Conservation (phyloP, 768 basidiomycete genomes). For the Termitomyces sp. region DNA sequence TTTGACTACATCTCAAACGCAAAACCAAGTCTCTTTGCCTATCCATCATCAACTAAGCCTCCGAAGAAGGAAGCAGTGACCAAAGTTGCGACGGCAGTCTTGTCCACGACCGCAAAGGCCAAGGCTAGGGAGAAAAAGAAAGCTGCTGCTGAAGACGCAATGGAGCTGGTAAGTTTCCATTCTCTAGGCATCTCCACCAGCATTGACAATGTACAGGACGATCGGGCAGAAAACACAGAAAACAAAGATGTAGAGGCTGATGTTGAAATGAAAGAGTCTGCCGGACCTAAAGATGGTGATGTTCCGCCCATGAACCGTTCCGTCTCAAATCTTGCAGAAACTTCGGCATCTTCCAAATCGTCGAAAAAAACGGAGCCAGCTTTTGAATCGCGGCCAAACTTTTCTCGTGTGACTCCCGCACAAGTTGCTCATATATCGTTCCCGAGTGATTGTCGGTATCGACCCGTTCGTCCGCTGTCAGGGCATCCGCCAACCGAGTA, state of each 20-base stretch:
- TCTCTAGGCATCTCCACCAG: neutral
- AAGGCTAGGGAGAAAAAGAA: constrained; percentile 94
- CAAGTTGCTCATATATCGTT: constrained; percentile 87
- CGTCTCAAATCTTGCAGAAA: constrained; percentile 45
- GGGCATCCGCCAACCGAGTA: constrained; percentile 36
- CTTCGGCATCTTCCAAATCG: constrained; percentile 35
- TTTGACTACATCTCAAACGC: constrained; percentile 92
- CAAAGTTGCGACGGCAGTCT: constrained; percentile 91
- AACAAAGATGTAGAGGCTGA: constrained; percentile 54
- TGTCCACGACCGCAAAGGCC: constrained; percentile 97
- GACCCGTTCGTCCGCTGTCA: constrained; percentile 83
- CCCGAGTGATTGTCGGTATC: constrained; percentile 75
- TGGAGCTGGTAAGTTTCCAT: constrained; percentile 66
- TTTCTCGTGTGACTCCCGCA: constrained; percentile 88
- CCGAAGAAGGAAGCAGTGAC: constrained; percentile 90
- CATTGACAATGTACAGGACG: constrained; percentile 40
- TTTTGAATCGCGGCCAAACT: constrained; percentile 77
- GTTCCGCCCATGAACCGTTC: constrained; percentile 56
- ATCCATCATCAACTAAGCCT: constrained; percentile 81
- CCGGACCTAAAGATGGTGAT: constrained; percentile 47
- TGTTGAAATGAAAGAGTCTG: constrained; percentile 70
- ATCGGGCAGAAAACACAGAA: constrained; percentile 47
- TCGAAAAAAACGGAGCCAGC: constrained; percentile 71
- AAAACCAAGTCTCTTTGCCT: constrained; percentile 88
- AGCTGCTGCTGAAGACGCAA: constrained; percentile 77